phyloP scores from a whole-genome alignment of 495 filamentous ascomycete species.

The Talaromyces trachyspermus region DNA sequence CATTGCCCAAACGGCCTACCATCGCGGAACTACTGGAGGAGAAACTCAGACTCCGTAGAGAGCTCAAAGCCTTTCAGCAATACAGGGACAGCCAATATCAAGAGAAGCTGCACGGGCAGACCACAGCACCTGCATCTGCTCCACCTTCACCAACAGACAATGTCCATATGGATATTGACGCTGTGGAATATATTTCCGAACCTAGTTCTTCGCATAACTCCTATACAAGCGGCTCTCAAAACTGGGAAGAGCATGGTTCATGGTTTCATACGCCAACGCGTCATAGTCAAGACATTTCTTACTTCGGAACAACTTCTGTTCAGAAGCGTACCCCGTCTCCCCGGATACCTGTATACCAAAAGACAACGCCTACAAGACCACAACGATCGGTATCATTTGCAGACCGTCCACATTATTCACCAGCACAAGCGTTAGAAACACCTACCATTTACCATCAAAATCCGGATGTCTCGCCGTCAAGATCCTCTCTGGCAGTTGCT shows the following conservation, averaged over 20 bases:
- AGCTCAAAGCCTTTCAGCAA: neutral
- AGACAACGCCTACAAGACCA: slow-evolving; percentile 3
- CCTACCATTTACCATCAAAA: neutral
- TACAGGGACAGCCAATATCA: neutral
- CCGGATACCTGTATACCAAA: neutral
- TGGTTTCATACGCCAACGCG: neutral
- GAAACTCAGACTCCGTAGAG: slow-evolving; percentile 8
- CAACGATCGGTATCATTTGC: slow-evolving; percentile 21
- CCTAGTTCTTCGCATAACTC: neutral
- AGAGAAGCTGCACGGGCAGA: neutral
- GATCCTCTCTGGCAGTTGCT: slow-evolving; percentile 1
- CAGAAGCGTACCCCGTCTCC: neutral
- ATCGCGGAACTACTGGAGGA: slow-evolving; percentile 33
- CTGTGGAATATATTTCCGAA: slow-evolving; percentile 1
- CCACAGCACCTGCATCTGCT: neutral
- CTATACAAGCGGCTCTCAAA: neutral
- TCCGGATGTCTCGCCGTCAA: neutral
- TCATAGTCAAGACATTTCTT: neutral
- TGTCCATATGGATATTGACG: neutral
- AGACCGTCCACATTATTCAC: slow-evolving; percentile 10
- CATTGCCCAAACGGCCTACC: slow-evolving; percentile 12
- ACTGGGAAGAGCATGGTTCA: neutral
- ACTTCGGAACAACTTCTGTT: neutral
- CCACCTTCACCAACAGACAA: neutral
- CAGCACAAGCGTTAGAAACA: neutral